A percentile compares a stretch with the other conserved stretches of the same genome.
Conservation (phyloP, 179 eudicot genomes). For the Patellifolia procumbens region DNA sequence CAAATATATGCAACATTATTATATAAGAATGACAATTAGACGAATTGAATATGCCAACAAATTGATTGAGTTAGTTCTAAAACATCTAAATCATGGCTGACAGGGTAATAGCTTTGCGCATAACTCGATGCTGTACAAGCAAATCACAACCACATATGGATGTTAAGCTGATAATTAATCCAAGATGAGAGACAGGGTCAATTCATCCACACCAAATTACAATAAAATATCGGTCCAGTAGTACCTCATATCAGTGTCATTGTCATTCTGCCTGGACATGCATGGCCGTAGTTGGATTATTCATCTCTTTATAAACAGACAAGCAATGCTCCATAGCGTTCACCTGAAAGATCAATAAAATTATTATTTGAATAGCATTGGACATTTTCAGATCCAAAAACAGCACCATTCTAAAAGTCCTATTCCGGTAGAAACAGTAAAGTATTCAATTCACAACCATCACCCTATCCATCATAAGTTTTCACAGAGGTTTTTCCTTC, state of each 20-base stretch:
- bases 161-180: neutral
- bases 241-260: slow-evolving; percentile 23
- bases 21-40: neutral
- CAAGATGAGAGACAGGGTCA: slow-evolving; percentile 15
- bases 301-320: slow-evolving; percentile 1
- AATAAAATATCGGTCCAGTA: neutral
- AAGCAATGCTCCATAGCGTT: neutral
- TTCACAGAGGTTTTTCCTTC: neutral
- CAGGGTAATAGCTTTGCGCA: neutral
- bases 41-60: neutral
- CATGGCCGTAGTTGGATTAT: slow-evolving; percentile 4
- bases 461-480: neutral
- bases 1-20: neutral
- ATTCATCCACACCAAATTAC: neutral
- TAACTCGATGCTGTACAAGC: slow-evolving; percentile 7
- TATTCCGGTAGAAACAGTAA: neutral
- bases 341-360: slow-evolving; percentile 11
- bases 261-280: slow-evolving; percentile 8
- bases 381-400: neutral
- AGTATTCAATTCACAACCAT: neutral
- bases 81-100: slow-evolving; percentile 16
- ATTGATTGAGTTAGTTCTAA: slow-evolving; percentile 1
- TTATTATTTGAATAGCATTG: neutral
- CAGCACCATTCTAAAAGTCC: neutral
- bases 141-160: slow-evolving; percentile 6